Evolutionary conservation across 2,329 filamentous ascomycete genomes (phyloP), one percentile per base, ranked within the genome.

Genomic region (Scedosporium boydii): DNA sequence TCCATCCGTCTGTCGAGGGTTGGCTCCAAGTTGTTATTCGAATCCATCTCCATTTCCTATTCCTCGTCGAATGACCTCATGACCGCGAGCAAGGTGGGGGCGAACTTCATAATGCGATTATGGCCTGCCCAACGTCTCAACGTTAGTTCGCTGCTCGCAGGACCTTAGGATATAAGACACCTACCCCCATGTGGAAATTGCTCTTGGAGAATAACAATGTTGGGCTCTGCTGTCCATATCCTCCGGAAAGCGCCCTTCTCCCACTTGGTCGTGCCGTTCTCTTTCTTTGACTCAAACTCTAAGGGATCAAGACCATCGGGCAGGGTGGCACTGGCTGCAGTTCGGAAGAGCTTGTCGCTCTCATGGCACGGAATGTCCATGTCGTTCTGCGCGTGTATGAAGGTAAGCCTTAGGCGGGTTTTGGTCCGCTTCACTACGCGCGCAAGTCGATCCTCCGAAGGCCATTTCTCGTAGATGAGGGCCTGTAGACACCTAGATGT

Each of bases 301-400:
- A 69, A 71, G 2, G 75, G 71, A 34, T 74, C 73, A 7, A 76
- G 60, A 0, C 69, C 68, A 5, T 71, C 72, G 53, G 70, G 67
- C 2, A 77, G 70, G 1, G 79, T 78, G 55, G 83, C 82, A 61
- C 79, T 80, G 1, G 82, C 82, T 0, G 86, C 83, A 0, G 82
- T 79, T 34, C 76, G 76, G 70, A 90, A 91, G 1, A 90, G 74
- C 66, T 78, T 79, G 67, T 87, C 82, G 53, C 86, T 85, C 69
- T 92, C 87, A 1, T 77, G 81, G 76, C 85, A 93, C 0, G 90
- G 87, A 64, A 98, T 96, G 68, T 96, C 91, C 63, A 78, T 77
- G 71, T 98, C 93, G 69, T 96, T 85, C 61, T 82, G 81, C 16
- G 92, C 90, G 69, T 97, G 93, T 2, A 98, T 76, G 51, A 97